Conservation (phyloP, 176 grass and related monocot species). For the Elaeis guineensis region DNA sequence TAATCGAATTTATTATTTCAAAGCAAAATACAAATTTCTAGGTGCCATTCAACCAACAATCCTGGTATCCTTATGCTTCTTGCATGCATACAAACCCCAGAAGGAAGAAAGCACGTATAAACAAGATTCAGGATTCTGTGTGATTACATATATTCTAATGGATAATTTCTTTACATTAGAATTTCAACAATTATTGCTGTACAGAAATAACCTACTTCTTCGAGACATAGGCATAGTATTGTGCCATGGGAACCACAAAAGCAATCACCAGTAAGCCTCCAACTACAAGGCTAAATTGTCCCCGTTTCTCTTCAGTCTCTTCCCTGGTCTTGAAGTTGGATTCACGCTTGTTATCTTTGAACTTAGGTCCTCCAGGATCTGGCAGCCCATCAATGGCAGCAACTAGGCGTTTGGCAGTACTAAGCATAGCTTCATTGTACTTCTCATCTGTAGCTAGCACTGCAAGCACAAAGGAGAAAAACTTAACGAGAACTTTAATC, state of each 20-base stretch:
- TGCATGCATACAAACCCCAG: too few relatives aligned
- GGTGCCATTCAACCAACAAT: too few relatives aligned
- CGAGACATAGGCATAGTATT: conserved; percentile 96
- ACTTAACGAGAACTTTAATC: too few relatives aligned
- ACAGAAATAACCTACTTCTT: conserved; percentile 56
- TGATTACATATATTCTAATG: too few relatives aligned
- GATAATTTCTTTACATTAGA: too few relatives aligned
- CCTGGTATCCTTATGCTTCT: too few relatives aligned
- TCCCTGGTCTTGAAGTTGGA: conserved; percentile 86
- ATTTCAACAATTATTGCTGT: background rate
- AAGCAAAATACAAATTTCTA: too few relatives aligned
- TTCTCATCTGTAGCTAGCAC: conserved; percentile 94
- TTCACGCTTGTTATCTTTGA: conserved; percentile 91
- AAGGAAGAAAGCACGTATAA: too few relatives aligned
- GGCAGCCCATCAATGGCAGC: conserved; percentile 78
- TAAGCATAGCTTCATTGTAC: conserved; percentile 84
- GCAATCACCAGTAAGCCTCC: conserved; percentile 91
- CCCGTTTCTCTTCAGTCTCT: conserved; percentile 94
- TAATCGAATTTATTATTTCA: too few relatives aligned
- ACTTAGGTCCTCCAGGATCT: conserved; percentile 73
- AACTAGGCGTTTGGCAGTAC: conserved; percentile 54
- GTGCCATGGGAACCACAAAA: conserved; percentile 98
- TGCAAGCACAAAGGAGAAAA: conserved; percentile 14
- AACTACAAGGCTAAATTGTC: conserved; percentile 92
- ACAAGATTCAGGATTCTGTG: too few relatives aligned